Evolutionary conservation across 108 stramenopile genomes (phyloP), one percentile per base, ranked within the genome.

Genomic region (Bacterosira constricta): DNA sequence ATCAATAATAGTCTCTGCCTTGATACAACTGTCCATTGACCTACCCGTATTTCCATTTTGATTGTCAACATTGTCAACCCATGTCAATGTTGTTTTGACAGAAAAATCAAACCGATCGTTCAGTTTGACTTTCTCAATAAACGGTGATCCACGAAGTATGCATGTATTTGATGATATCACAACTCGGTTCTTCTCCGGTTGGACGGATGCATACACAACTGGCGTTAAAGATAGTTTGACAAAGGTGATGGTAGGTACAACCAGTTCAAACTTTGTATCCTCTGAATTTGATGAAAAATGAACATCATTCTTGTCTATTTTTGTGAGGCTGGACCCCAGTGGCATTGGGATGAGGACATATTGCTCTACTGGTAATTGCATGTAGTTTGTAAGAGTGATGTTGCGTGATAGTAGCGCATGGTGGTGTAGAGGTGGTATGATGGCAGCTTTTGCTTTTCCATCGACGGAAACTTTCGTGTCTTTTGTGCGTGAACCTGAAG

Each of bases 311-410:
- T 27, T 42, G 12, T 53, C 36, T 3, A 75, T 39, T 39, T 58
- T 31, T 27, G 60, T 64, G 13, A 80, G 68, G 34, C 73, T 80
- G 3, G 66, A 69, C 32, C 68, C 74, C 32, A 80, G 46, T 15
- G 79, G 79, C 79, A 80, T 80, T 13, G 73, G 73, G n/a, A 80
- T 75, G 15, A 80, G 44, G 11, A 75, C 79, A 39, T 80, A 80
- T 49, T 80, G 79, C 57, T 80, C 79, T 15, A 75, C 73, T 8
- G 79, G 79, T 32, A 80, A 58, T 20, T 59, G 58, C 79, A 80
- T 80, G 68, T 80, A 80, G 44, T 62, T 45, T 23, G 73, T 55
- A 11, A 80, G 67, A 46, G 77, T 61, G 7, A 79, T 69, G 45
- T 52, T 66, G 4, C 52, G 41, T 6, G 64, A 41, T 37, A 17